Base-by-base conservation (phyloP, 192 early-diverging fungal species). In the Coemansia sp. region DNA sequence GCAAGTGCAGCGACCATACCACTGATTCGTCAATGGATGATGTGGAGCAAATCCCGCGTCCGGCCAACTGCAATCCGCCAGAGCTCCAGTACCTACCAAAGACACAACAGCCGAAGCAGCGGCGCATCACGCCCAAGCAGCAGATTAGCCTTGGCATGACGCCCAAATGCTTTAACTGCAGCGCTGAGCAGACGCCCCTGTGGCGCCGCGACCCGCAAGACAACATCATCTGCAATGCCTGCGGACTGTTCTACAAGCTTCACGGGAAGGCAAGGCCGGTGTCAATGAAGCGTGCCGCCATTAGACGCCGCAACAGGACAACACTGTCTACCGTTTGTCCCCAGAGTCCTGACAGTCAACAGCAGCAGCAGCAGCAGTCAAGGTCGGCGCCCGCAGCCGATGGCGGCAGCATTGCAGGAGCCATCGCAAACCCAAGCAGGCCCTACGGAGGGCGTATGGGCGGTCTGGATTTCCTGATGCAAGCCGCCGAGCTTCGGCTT, bases 221-320 rank as follows among this genome's bases (percentile, higher is more conserved):
- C 33, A 90, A 93, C 30, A 87, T 94, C 2, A 87, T 99, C 15
- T 99, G 97, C 72, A 99, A 99, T 60, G 96, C 96, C 0, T 99
- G 97, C 70, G 97, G 97, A 1, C 76, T 99, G 60, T 99, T 92
- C 73, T 89, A 88, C 73, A 99, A 98, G 84, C 82, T 99, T 21
- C 97, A 99, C 71, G 92, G 91, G 34, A 89, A 91, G 42, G 84
- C 88, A 2, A 81, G 97, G 52, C 97, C 97, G 1, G 85, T 94
- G 18, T 87, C 87, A 56, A 86, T 99, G 77, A 94, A 93, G 78
- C 93, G 89, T 2, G 90, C 94, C 63, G 89, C 93, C 9, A 94
- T 99, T 64, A 86, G 93, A 69, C 94, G 94, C 48, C 89, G 97
- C 37, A 95, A 95, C 71, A 90, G 97, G 56, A 71, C 69, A 0